Conservation (phyloP, 306 rosid genomes). For the Fragaria iinumae region DNA sequence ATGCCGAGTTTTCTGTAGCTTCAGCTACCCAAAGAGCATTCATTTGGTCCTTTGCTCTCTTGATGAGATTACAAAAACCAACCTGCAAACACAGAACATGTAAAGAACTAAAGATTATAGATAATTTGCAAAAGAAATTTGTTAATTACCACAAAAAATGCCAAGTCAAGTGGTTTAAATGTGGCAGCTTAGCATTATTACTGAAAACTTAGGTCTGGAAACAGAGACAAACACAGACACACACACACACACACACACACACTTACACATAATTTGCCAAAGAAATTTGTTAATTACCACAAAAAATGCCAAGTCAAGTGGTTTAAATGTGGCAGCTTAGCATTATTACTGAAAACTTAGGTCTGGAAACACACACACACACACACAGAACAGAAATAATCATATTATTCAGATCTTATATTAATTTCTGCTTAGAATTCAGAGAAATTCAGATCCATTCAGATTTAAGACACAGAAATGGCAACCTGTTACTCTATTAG, state of each 20-base stretch:
- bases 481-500: not conserved
- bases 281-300: not conserved
- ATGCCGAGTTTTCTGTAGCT: slow-evolving; percentile 66
- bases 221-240: not conserved
- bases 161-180: not conserved
- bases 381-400: not conserved
- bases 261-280: not conserved
- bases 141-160: not conserved
- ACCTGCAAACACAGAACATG: slow-evolving; percentile 48
- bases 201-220: not conserved
- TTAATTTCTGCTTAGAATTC: not conserved
- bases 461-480: not conserved
- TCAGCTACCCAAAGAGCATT: slow-evolving; percentile 81
- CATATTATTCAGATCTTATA: not conserved
- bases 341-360: not conserved
- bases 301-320: not conserved
- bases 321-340: not conserved
- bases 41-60: slow-evolving; percentile 59
- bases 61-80: slow-evolving; percentile 75
- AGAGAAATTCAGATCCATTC: not conserved
- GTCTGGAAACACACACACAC: not conserved
- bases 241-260: no score
- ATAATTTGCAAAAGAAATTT: not conserved
- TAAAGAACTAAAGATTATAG: not conserved
- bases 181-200: not conserved